Base-by-base conservation (phyloP, 805 yeast species). In the Cyberlindnera americana region DNA sequence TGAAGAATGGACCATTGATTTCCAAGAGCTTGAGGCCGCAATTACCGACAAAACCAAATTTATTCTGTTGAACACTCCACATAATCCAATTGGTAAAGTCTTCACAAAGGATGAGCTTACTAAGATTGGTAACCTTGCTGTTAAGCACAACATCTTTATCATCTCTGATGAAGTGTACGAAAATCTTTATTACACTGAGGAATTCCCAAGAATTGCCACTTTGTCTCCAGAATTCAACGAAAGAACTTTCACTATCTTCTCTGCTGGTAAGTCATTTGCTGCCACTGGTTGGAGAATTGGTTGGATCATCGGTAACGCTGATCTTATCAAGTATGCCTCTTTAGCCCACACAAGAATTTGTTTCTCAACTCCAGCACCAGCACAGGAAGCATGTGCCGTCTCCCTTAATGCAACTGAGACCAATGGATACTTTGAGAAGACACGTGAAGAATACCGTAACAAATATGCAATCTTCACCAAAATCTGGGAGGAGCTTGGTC, bases 281-380 rank as follows among this genome's bases (percentile, higher is more conserved):
- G 96, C 96, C 31, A 93, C 99, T 11, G 99, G 99, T 38, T 93
- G 98, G 97, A 81, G 99, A 70, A 77, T 93, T 38, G 99, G 99
- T 39, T 93, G 95, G 95, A 73, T 91, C 27, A 81, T 90, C 46
- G 98, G 96, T 6, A 82, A 85, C 38, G 72, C 84, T n/a, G 85
- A 83, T 22, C 69, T 90, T 49, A 70, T 93, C 53, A 79, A 83
- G 49, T 87, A 85, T 57, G 95, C 81, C 5, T 73, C 88, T 6
- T 75, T 84, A 19, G 98, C 98, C 0, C 96, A 93, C 63, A 88
- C 96, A 2, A 77, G 99, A 64, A 91, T 93, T 53, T 88, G 96
- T 57, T 93, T 93, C 64, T 72, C 91, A 9, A 77, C 89, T 1
- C 96, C 96, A 32, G 79, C 95, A 14, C 97, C 97, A 10, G 68